Conservation (phyloP, 306 rosid species). For the Ziziphus jujuba region DNA sequence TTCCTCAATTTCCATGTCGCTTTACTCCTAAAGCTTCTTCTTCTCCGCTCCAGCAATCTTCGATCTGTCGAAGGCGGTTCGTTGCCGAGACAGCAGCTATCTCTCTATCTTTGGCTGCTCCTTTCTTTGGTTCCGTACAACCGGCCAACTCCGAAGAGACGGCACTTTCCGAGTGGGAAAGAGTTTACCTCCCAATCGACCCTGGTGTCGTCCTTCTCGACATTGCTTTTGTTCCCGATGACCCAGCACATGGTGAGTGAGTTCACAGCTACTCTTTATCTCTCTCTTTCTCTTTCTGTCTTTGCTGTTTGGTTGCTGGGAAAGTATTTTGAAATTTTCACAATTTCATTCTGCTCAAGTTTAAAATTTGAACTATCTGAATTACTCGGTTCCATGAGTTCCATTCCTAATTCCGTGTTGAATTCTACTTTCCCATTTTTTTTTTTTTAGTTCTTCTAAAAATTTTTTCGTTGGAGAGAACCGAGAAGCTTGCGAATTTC, state of each 20-base stretch:
- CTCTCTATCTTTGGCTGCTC: conserved; percentile 47
- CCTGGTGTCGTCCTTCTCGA: conserved; percentile 98
- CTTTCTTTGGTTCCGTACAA: conserved; percentile 26
- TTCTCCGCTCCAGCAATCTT: conserved; percentile 26
- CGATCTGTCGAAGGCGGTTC: conserved; percentile 55
- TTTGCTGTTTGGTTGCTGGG: conserved; percentile 10
- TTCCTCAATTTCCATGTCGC: conserved; percentile 21
- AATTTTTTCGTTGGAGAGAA: too few relatives aligned
- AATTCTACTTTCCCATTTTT: background rate
- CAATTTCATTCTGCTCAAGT: background rate
- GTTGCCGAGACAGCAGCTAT: conserved; percentile 62
- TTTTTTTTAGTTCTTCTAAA: background rate
- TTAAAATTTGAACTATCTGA: background rate
- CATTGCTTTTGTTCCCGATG: conserved; percentile 91
- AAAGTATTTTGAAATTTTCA: background rate
- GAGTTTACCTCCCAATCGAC: conserved; percentile 80
- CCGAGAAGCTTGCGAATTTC: too few relatives aligned
- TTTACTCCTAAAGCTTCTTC: conserved; percentile 48
- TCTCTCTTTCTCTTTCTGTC: background rate
- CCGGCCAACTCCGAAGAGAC: conserved; percentile 62
- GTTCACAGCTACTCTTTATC: background rate
- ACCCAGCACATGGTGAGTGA: conserved; percentile 57
- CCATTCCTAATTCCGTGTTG: background rate
- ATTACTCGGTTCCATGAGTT: background rate
- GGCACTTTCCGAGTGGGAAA: conserved; percentile 82